Base-by-base conservation (phyloP, 164 flowering plant genomes). In the Magnolia changhungtana region DNA sequence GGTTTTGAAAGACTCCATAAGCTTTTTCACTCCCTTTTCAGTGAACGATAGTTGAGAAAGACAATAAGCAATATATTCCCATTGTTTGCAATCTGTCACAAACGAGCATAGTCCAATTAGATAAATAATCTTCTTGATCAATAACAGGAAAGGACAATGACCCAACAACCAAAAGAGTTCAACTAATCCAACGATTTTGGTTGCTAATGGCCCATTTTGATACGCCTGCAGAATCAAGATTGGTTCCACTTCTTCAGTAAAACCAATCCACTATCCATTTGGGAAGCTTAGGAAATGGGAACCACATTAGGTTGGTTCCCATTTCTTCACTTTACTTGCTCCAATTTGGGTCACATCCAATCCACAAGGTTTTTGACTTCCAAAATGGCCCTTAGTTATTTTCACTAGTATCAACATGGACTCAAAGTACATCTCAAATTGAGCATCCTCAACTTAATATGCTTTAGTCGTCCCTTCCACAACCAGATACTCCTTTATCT, bases 41-140 rank as follows among this genome's bases (percentile, higher is more conserved):
- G 98, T 94, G 83, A 91, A 92, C 31, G 96, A 75, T 77, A 96
- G 85, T 86, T 91, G 98, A 80, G 99, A 92, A 58, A 96, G 95
- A 79, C 97, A 96, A 81, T 94, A 94, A 29, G 99, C 86, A 72
- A 96, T 87, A 74, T 81, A 83, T 81, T 94, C 95, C 97, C 98
- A 96, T 63, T 94, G 98, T 79, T 82, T 90, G 61, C 73, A 27
- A 88, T 94, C 99, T 96, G 95, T 86, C 86, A 31, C 64, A 82
- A 71, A 66, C 58, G 10, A 11, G 18, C 61, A 8, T 55, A 55
- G 1, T 55, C 18, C 16, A 55, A 55, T 55, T 55, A 11, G 4
- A 11, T 55, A 55, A 55, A 55, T 55, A 55, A 55, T 11, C 61
- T 55, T 55, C 61, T 0, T 55, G 61, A 55, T 55, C 18, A 55